phyloP scores from a whole-genome alignment of 768 basidiomycete species.

The Leccinum aurantiacum region DNA sequence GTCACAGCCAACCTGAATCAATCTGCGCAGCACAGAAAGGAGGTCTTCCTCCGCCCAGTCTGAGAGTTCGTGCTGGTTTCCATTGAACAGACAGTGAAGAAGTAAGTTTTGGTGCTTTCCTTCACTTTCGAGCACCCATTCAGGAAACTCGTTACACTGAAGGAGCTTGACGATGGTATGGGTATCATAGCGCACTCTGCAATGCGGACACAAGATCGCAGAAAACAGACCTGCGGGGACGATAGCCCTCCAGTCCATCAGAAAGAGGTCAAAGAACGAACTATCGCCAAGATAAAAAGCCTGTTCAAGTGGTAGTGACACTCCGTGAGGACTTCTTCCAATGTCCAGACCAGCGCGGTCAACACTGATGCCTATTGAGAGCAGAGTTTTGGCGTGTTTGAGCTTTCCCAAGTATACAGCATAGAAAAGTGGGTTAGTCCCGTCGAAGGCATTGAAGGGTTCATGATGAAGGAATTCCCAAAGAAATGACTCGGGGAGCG shows the following conservation, averaged over 20 bases:
- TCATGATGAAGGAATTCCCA: neutral
- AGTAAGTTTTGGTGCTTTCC: neutral
- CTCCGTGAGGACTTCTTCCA: neutral
- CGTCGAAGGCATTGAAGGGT: neutral
- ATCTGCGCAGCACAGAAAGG: neutral
- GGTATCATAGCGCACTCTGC: neutral
- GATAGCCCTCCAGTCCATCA: neutral
- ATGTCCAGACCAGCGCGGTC: neutral
- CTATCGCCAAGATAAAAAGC: neutral
- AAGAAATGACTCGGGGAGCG: neutral
- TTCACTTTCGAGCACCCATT: neutral
- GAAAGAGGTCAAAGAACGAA: neutral
- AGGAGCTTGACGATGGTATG: neutral
- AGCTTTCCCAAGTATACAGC: neutral
- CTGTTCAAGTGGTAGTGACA: neutral
- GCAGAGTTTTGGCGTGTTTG: neutral
- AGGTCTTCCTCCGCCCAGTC: neutral
- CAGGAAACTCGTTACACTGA: neutral
- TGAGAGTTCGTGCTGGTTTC: neutral
- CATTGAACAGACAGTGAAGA: neutral
- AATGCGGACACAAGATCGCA: neutral
- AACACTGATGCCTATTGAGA: neutral
- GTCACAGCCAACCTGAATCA: neutral
- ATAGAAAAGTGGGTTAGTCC: constrained; percentile 3
- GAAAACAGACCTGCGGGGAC: neutral